A percentile compares a stretch with the other conserved stretches of the same genome.
phyloP scores from a whole-genome alignment of 1,284 basidiomycete species.

The Trametes sp. region DNA sequence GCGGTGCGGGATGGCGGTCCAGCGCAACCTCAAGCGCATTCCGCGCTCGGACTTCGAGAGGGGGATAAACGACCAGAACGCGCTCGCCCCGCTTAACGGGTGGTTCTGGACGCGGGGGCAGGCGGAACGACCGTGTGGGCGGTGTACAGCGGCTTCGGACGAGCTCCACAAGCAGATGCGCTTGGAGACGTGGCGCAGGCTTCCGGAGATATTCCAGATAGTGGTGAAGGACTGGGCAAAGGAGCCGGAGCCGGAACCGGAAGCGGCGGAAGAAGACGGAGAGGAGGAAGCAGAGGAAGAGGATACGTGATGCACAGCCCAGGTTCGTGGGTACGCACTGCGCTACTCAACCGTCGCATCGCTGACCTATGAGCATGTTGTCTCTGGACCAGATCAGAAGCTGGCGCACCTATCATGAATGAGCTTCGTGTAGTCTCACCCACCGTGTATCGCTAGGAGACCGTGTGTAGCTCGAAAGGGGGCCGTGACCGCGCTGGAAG shows the following conservation, averaged over 20 bases:
- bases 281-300: background rate
- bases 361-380: too few relatives aligned
- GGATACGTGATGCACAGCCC: too few relatives aligned
- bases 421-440: background rate
- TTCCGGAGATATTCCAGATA: constrained; percentile 10
- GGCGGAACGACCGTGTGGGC: background rate
- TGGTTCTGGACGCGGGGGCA: constrained; percentile 5
- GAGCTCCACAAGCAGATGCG: background rate
- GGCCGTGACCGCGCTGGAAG: background rate
- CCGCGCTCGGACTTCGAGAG: background rate
- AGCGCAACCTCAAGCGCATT: background rate
- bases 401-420: too few relatives aligned
- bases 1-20: background rate
- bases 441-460: background rate
- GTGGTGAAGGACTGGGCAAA: background rate
- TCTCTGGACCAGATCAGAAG: too few relatives aligned
- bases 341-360: too few relatives aligned
- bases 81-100: background rate
- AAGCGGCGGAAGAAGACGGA: background rate
- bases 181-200: background rate
- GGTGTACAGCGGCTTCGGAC: background rate
- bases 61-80: background rate
- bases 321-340: too few relatives aligned
- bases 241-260: background rate
- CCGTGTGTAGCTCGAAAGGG: too few relatives aligned